Conservation (phyloP, 805 yeast genomes). For the Torulaspora quercuum region DNA sequence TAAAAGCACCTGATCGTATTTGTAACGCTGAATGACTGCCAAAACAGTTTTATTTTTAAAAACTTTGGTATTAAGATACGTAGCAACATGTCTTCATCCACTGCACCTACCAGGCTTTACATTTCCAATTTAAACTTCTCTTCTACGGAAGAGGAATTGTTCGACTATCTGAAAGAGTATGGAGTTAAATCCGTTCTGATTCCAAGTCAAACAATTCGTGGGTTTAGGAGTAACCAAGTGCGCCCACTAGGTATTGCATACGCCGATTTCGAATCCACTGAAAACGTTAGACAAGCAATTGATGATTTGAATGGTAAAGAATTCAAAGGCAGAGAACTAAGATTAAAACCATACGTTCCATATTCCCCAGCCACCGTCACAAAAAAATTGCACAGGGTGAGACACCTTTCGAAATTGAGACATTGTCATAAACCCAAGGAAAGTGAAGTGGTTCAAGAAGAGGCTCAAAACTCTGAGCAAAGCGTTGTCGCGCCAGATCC, state of each 20-base stretch:
- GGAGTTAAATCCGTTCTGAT: constrained; percentile 46
- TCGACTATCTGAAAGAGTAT: constrained; percentile 42
- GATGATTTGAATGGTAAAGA: constrained; percentile 60
- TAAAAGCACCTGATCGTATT: too few species aligned
- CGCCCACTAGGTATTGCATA: constrained; percentile 70
- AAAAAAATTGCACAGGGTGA: constrained; percentile 12
- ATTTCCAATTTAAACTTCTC: constrained; percentile 52
- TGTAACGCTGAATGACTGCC: too few species aligned
- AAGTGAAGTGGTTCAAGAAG: background rate
- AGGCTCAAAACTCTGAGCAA: background rate
- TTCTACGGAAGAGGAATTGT: constrained; percentile 53
- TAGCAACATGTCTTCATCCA: constrained; percentile 10
- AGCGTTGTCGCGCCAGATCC: constrained; percentile 1
- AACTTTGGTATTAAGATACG: too few species aligned
- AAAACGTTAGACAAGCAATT: constrained; percentile 62
- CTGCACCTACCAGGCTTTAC: constrained; percentile 41
- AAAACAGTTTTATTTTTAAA: too few species aligned
- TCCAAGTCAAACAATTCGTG: constrained; percentile 53
- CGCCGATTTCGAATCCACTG: constrained; percentile 69
- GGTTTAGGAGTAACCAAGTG: constrained; percentile 40
- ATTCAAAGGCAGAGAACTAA: constrained; percentile 43
- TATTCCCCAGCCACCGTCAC: constrained; percentile 35
- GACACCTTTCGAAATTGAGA: constrained; percentile 17
- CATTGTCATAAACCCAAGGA: constrained; percentile 3
- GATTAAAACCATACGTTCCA: constrained; percentile 44